Conservation (phyloP, 1,139 yeast species). For the Sporopachydermia cereana region DNA sequence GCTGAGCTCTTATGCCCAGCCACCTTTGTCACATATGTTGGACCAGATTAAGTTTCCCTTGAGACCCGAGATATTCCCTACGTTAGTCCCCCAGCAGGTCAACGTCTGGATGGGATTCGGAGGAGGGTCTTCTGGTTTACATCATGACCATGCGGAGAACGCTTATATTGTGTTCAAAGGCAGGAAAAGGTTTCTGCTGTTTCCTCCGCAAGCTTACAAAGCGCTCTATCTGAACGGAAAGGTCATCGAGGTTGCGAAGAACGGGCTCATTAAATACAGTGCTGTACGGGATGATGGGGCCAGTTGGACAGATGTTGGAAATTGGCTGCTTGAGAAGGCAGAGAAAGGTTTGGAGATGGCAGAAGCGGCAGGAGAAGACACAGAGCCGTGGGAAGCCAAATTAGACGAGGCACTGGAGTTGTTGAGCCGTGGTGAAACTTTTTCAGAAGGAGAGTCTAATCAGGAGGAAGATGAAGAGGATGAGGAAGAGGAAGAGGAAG, state of each 20-base stretch:
- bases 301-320: constrained; percentile 33
- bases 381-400: constrained; percentile 6
- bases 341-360: constrained; percentile 8
- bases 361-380: constrained; percentile 7
- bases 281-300: constrained; percentile 53
- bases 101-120: constrained; percentile 59
- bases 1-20: constrained; percentile 31
- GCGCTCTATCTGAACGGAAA: constrained; percentile 51
- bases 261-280: constrained; percentile 56
- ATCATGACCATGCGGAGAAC: constrained; percentile 74
- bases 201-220: constrained; percentile 47
- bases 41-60: constrained; percentile 26
- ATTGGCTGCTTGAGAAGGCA: constrained; percentile 24
- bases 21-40: constrained; percentile 42
- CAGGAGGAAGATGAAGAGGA: constrained; percentile 12
- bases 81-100: constrained; percentile 53
- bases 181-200: constrained; percentile 52
- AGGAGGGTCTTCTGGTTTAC: constrained; percentile 64
- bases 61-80: constrained; percentile 30
- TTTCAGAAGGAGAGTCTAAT: constrained; percentile 9
- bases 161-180: constrained; percentile 51
- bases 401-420: constrained; percentile 6
- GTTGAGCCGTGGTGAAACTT: background rate
- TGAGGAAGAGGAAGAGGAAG: constrained; percentile 13
- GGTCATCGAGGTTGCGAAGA: constrained; percentile 35